Percentiles rank a stretch among this genome's conserved stretches.
Conservation (phyloP, 2,329 filamentous ascomycete genomes). For the Calonectria crousiana region DNA sequence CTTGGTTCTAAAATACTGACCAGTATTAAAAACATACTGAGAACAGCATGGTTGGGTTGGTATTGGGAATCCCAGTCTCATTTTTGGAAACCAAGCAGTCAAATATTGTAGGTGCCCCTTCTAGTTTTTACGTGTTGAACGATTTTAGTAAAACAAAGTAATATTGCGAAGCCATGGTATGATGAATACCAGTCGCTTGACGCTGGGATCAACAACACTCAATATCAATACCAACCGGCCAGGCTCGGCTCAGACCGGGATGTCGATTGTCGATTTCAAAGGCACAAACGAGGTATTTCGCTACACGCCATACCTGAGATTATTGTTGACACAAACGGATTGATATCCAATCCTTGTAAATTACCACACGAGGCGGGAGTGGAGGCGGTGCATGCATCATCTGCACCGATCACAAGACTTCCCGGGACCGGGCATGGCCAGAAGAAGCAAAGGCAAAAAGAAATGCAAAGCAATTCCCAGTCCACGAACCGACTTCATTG, state of each 20-base stretch:
- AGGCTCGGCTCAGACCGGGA: constrained; percentile 16
- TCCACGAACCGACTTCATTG: not conserved
- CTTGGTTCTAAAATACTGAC: too few relatives aligned
- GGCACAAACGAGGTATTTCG: not conserved
- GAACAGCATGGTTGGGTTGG: too few relatives aligned
- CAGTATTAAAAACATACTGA: not conserved
- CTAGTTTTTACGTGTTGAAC: not conserved
- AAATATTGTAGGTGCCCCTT: not conserved
- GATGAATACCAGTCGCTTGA: not conserved
- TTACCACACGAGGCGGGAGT: not conserved
- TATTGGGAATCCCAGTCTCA: not conserved
- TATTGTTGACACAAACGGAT: not conserved
- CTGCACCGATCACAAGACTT: not conserved
- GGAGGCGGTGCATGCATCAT: constrained; percentile 6
- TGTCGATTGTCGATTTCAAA: not conserved
- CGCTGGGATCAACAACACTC: not conserved
- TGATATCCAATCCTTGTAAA: not conserved
- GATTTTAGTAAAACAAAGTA: not conserved
- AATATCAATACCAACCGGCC: not conserved
- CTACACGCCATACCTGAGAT: not conserved
- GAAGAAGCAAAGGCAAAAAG: not conserved
- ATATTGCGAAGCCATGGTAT: not conserved
- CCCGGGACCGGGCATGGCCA: not conserved
- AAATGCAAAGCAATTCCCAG: not conserved
- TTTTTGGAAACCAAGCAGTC: not conserved